Percentiles rank a stretch among this genome's conserved stretches.
phyloP scores from a whole-genome alignment of 2,329 filamentous ascomycete species.

The Microcyclosporella mali region DNA sequence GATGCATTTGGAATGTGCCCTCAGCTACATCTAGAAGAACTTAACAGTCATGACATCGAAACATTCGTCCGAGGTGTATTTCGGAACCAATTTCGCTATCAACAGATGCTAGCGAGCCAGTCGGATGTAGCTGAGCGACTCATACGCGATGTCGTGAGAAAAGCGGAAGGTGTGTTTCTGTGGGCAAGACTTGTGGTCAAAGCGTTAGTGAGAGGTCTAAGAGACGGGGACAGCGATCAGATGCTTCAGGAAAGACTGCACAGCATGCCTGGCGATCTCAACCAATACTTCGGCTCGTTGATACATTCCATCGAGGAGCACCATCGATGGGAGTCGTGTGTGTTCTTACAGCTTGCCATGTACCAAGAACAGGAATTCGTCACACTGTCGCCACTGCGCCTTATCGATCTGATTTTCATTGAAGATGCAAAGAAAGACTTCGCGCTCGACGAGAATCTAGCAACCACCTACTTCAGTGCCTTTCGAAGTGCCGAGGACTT shows the following conservation, averaged over 20 bases:
- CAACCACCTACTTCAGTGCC: background rate
- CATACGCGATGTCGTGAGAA: background rate
- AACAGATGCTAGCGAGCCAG: background rate
- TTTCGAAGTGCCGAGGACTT: slow-evolving; percentile 1
- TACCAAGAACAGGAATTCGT: slow-evolving; percentile 6
- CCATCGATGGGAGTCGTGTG: slow-evolving; percentile 6
- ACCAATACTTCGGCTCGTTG: slow-evolving; percentile 5
- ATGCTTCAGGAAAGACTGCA: slow-evolving; percentile 2
- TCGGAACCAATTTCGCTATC: background rate
- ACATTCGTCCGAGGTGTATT: background rate
- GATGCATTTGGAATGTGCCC: slow-evolving; percentile 3
- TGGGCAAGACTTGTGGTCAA: slow-evolving; percentile 4
- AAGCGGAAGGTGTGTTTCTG: slow-evolving; percentile 4
- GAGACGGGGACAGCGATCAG: slow-evolving; percentile 7
- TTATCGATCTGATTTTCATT: slow-evolving; percentile 7
- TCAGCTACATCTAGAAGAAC: slow-evolving; percentile 2
- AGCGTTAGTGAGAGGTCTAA: slow-evolving; percentile 2
- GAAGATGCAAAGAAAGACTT: slow-evolving; percentile 5
- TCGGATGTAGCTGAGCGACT: background rate
- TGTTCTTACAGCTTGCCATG: slow-evolving; percentile 6
- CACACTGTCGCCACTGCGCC: slow-evolving; percentile 3
- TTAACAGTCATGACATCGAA: slow-evolving; percentile 3
- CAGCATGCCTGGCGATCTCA: slow-evolving; percentile 4
- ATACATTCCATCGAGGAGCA: slow-evolving; percentile 6
- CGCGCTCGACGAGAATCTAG: background rate